Percentiles rank a stretch among this genome's conserved stretches.
These are phyloP conservation scores for Cyanidiococcus yangmingshanensis DNA, from an alignment of 23 red algal genomes.

Conservation along the genomic window DNA sequence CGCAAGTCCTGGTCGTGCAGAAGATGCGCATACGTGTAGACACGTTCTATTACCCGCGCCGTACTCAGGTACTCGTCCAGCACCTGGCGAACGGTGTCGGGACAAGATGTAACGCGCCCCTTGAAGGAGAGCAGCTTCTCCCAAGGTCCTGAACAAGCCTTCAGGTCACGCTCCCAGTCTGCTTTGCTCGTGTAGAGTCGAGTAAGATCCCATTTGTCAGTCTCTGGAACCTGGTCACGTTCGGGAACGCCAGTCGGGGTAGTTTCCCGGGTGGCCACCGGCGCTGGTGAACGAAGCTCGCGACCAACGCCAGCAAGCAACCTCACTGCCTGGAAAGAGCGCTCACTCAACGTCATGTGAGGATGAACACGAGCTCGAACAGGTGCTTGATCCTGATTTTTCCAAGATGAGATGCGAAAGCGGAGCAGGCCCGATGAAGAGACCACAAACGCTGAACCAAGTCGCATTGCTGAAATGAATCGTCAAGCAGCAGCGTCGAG, in stretches of 20 bases:
- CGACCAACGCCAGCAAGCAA: not conserved
- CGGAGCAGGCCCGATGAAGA: too few species aligned
- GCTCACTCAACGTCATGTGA: too few species aligned
- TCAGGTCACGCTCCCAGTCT: not conserved
- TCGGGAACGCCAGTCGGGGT: not conserved
- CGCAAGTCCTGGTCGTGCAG: slow-evolving; percentile 7
- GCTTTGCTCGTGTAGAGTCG: not conserved
- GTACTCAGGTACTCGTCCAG: slow-evolving; percentile 17
- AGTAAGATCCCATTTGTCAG: not conserved
- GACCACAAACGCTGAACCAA: too few species aligned
- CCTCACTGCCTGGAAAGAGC: too few species aligned
- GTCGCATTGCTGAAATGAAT: too few species aligned
- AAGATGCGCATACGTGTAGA: slow-evolving; percentile 20
- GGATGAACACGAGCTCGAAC: too few species aligned
- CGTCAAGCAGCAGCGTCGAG: too few species aligned
- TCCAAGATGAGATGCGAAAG: too few species aligned
- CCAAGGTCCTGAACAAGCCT: not conserved
- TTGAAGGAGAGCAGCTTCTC: not conserved
- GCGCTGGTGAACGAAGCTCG: not conserved
- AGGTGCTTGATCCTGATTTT: too few species aligned
- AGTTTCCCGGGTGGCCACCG: not conserved
- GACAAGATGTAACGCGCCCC: not conserved
- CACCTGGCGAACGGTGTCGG: not conserved
- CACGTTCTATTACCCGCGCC: not conserved
- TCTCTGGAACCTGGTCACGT: not conserved